Conservation (phyloP, 106 monocot genomes). For the Phalaenopsis aphrodite region DNA sequence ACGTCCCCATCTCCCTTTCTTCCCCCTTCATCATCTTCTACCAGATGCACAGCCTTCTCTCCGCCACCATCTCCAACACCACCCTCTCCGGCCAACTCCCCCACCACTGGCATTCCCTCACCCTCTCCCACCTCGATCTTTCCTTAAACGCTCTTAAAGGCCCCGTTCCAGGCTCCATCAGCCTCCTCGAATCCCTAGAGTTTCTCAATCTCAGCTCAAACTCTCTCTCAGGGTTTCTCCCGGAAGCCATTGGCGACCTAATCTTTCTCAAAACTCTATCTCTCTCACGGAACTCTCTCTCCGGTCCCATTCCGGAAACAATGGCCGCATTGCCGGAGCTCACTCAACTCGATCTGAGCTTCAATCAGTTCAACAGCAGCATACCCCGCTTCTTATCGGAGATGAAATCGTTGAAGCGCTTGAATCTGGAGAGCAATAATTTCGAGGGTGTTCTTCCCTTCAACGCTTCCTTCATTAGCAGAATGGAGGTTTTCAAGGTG, state of each 20-base stretch:
- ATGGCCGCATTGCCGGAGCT: conserved; percentile 44
- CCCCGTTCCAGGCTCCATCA: conserved; percentile 11
- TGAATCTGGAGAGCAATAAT: conserved; percentile 70
- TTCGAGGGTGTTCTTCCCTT: conserved; percentile 76
- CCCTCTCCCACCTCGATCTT: conserved; percentile 35
- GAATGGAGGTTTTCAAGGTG: conserved; percentile 49
- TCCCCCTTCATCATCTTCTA: conserved; percentile 47
- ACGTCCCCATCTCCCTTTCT: conserved; percentile 41
- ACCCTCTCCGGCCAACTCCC: conserved; percentile 68
- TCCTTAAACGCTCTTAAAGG: conserved; percentile 6
- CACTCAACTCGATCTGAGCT: conserved; percentile 66
- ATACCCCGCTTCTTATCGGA: conserved; percentile 49
- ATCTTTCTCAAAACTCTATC: conserved; percentile 33
- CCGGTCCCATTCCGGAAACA: conserved; percentile 36
- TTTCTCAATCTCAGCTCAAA: conserved; percentile 32
- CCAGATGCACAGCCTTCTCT: conserved; percentile 42
- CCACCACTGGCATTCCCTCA: conserved; percentile 65
- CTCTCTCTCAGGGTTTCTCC: conserved; percentile 26
- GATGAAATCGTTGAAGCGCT: conserved; percentile 40
- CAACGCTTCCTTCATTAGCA: conserved; percentile 52
- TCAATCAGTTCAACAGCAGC: conserved; percentile 71
- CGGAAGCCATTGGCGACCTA: conserved; percentile 51
- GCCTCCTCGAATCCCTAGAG: conserved; percentile 11
- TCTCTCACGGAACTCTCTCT: conserved; percentile 43
- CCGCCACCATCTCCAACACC: conserved; percentile 48